Conservation (phyloP, 164 flowering plant genomes). For the Liriodendron chinense region DNA sequence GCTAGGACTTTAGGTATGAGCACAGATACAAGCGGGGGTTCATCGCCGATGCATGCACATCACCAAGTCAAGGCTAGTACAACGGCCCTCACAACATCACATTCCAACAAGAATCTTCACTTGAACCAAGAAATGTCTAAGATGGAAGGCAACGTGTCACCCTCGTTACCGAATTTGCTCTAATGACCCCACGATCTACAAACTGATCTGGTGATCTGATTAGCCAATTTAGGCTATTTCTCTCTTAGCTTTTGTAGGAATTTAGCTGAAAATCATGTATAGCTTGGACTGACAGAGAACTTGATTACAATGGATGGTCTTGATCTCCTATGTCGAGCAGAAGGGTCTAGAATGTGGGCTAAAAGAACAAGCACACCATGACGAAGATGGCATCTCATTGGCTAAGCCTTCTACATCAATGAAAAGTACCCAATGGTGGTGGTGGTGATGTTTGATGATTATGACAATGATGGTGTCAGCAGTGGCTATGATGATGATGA, state of each 20-base stretch:
- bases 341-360: slow-evolving; percentile 10
- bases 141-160: slow-evolving; percentile 21
- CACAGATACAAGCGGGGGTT: slow-evolving; percentile 19
- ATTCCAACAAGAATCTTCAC: slow-evolving; percentile 6
- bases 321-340: slow-evolving; percentile 21
- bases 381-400: slow-evolving; percentile 16
- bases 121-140: slow-evolving; percentile 24
- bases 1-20: slow-evolving; percentile 34
- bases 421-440: neutral
- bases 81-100: neutral
- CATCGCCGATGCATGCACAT: slow-evolving; percentile 23
- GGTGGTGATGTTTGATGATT: neutral
- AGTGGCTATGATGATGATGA: neutral
- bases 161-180: slow-evolving; percentile 3
- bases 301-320: slow-evolving; percentile 9
- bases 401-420: slow-evolving; percentile 3
- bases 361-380: neutral
- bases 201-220: neutral
- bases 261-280: neutral
- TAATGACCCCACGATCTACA: neutral
- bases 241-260: neutral
- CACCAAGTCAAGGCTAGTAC: slow-evolving; percentile 17
- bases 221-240: neutral
- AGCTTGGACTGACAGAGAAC: neutral
- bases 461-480: neutral